These are phyloP conservation scores for Thelonectria discophora DNA, from an alignment of 2,329 filamentous ascomycete genomes.

Conservation along the genomic window DNA sequence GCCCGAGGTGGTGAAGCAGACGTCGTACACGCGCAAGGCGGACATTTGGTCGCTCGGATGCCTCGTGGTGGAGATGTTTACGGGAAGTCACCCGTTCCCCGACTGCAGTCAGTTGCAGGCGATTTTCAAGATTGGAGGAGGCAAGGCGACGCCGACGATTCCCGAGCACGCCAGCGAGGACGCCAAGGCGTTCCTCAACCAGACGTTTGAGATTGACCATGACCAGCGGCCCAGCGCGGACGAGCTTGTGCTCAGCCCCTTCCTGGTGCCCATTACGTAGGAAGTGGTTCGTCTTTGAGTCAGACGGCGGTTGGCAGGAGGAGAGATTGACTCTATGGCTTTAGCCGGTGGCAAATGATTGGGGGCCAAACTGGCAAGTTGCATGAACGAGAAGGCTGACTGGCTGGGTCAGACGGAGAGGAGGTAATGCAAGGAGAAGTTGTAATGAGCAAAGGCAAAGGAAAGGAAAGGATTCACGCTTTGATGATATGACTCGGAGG, in stretches of 20 bases:
- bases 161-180: conserved; percentile 87
- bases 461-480: conserved; percentile 20
- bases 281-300: conserved; percentile 8
- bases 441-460: conserved; percentile 23
- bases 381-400: no score
- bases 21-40: conserved; percentile 96
- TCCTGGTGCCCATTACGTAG: conserved; percentile 75
- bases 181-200: conserved; percentile 81
- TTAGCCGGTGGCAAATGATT: not conserved
- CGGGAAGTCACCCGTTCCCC: conserved; percentile 93
- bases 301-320: not conserved
- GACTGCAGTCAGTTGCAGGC: conserved; percentile 97
- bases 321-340: not conserved
- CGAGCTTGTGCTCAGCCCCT: conserved; percentile 84
- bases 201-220: conserved; percentile 96
- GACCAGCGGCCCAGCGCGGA: conserved; percentile 91
- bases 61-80: conserved; percentile 99
- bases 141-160: conserved; percentile 85
- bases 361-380: no score
- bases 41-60: conserved; percentile 99
- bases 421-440: conserved; percentile 1
- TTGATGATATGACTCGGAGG: conserved; percentile 35
- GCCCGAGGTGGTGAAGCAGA: conserved; percentile 97
- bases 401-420: not conserved
- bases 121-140: conserved; percentile 97